Percentiles rank a stretch among this genome's conserved stretches.
Evolutionary conservation across 805 yeast species (phyloP).

Genomic region (Deakozyma indianensis): DNA sequence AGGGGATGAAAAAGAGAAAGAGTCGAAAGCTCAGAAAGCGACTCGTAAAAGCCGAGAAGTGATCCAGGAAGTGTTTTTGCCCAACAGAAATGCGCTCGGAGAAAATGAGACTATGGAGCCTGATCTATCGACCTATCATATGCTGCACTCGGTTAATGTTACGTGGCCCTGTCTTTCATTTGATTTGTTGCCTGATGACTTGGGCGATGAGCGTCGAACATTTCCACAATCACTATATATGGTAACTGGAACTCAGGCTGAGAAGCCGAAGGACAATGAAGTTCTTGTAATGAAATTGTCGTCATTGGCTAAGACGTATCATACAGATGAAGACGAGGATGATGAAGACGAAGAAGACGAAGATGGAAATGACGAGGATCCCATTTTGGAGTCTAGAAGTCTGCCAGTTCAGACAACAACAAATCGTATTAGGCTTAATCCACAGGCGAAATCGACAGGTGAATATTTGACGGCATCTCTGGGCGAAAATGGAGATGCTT

Average conservation of each 20-base stretch:
- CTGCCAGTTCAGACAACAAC: slow-evolving; percentile 70
- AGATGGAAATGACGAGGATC: slow-evolving; percentile 63
- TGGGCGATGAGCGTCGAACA: slow-evolving; percentile 78
- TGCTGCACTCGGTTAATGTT: slow-evolving; percentile 84
- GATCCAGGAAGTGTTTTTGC: slow-evolving; percentile 46
- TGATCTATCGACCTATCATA: slow-evolving; percentile 89
- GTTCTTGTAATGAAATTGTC: slow-evolving; percentile 70
- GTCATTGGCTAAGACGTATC: slow-evolving; percentile 70
- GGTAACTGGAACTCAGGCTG: slow-evolving; percentile 90
- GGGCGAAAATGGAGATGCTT: slow-evolving; percentile 83
- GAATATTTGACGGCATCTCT: slow-evolving; percentile 79
- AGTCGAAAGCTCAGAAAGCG: slow-evolving; percentile 25
- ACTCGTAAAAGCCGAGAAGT: slow-evolving; percentile 16
- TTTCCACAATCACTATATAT: slow-evolving; percentile 80
- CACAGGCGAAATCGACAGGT: slow-evolving; percentile 56
- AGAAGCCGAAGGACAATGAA: slow-evolving; percentile 76
- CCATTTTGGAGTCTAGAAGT: slow-evolving; percentile 76
- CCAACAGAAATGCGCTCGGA: slow-evolving; percentile 76
- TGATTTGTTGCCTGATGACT: slow-evolving; percentile 72
- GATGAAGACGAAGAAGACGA: slow-evolving; percentile 60
- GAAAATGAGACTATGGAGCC: slow-evolving; percentile 95
- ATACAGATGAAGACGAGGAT: slow-evolving; percentile 67
- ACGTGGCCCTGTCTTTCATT: slow-evolving; percentile 97
- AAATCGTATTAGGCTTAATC: slow-evolving; percentile 75
- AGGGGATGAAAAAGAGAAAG: slow-evolving; percentile 19